Evolutionary conservation across 495 filamentous ascomycete species (phyloP).

Genomic region (Hypoxylon lenormandii): DNA sequence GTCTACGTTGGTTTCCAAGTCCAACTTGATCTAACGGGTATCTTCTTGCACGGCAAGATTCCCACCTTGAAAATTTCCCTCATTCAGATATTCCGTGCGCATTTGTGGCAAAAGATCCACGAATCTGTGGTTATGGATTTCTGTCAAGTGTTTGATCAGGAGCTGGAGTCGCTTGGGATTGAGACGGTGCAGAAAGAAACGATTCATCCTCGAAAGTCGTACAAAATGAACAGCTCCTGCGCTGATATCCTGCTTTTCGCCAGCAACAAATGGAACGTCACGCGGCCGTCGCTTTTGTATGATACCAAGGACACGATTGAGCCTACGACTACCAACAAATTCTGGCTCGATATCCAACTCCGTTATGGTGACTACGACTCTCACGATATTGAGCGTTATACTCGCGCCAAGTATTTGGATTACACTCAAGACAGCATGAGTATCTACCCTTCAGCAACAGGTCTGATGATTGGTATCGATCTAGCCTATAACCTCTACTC

Average conservation of each 20-base stretch:
- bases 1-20: conserved; percentile 98
- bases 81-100: conserved; percentile 99
- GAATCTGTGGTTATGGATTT: conserved; percentile 99
- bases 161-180: conserved; percentile 94
- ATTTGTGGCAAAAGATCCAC: conserved; percentile 99
- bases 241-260: conserved; percentile 98
- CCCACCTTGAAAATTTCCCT: conserved; percentile 97
- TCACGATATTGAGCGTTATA: conserved; percentile 98
- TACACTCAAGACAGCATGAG: conserved; percentile 99
- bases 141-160: conserved; percentile 99
- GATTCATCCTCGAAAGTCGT: conserved; percentile 98
- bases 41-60: conserved; percentile 99
- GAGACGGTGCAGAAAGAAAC: conserved; percentile 99
- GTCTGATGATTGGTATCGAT: conserved; percentile 98
- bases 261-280: conserved; percentile 99
- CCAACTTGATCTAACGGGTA: conserved; percentile 96
- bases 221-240: conserved; percentile 99
- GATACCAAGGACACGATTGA: conserved; percentile 98
- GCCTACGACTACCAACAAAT: conserved; percentile 96
- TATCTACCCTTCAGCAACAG: conserved; percentile 97
- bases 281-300: conserved; percentile 88
- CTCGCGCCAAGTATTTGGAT: conserved; percentile 97
- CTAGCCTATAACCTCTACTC: conserved; percentile 98
- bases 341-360: conserved; percentile 98
- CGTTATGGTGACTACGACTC: conserved; percentile 99